Base-by-base conservation (phyloP, 768 basidiomycete species). In the Mycena latifolia region DNA sequence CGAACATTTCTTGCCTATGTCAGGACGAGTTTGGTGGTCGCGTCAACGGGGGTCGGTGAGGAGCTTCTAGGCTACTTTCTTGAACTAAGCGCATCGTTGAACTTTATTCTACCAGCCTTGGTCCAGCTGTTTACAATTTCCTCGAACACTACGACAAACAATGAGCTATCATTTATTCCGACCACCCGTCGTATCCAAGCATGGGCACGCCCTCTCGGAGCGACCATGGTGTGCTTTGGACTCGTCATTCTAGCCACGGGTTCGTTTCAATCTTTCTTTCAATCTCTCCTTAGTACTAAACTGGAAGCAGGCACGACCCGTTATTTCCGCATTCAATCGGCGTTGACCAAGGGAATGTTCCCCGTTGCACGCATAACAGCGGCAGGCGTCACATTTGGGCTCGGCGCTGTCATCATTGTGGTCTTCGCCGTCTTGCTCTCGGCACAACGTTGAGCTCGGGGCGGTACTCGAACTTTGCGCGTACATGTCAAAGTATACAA, bases 41-140 rank as follows among this genome's bases (percentile, higher is more conserved):
- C 82, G 12, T 80, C 79, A 5, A 78, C 80, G 1, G 84, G 84
- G 22, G 81, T 85, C 39, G 83, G 83, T 84, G 45, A 66, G 81
- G 72, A 5, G 2, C 12, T 29, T n/a, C 18, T 31, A n/a, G n/a
- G 37, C 31, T 11, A 6, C 17, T 27, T 17, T 8, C 11, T 43
- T 27, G 25, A 17, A 52, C 17, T 28, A 6, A 35, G 6, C 33
- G 14, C 33, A 7, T 25, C 35, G 24, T 50, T 31, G n/a, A 59
- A 43, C 25, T 41, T 35, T 41, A 5, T 28, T 27, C 20, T 59
- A 2, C 10, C 29, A 83, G 84, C 81, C 1, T 75, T 85, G 1
- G 80, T 84, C 18, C 84, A 85, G 68, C 70, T 84, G 6, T 84
- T 84, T 72, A 77, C 77, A 0, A 77, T 84, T 25, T 73, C 80